Evolutionary conservation across 2,329 filamentous ascomycete genomes (phyloP).

Genomic region (Plectosphaerella plurivora): DNA sequence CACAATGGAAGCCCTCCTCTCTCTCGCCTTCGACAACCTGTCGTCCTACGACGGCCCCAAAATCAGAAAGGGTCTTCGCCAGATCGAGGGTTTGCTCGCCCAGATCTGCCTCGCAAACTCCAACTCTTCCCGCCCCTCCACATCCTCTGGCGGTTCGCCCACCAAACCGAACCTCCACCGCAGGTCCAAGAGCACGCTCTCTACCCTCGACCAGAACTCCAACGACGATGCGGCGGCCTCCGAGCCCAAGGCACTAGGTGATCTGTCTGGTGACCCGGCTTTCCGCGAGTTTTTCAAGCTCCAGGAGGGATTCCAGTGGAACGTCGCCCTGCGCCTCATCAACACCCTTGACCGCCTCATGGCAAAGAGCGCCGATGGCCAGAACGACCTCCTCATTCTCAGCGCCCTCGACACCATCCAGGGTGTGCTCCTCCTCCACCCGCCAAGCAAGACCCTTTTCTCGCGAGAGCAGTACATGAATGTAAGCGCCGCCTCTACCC

Average conservation of each 20-base stretch:
- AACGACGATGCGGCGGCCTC: constrained; percentile 17
- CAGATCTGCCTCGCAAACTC: constrained; percentile 77
- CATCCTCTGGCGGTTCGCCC: neutral
- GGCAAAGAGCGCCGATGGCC: constrained; percentile 74
- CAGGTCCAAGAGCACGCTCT: constrained; percentile 2
- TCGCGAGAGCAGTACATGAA: constrained; percentile 93
- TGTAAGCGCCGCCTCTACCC: constrained; percentile 35
- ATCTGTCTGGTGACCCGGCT: constrained; percentile 76
- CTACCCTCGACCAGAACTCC: constrained; percentile 12
- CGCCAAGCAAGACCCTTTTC: constrained; percentile 83
- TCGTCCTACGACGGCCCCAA: constrained; percentile 87
- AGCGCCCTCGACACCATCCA: constrained; percentile 86
- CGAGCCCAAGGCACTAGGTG: constrained; percentile 57
- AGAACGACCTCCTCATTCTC: constrained; percentile 85
- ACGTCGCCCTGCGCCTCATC: constrained; percentile 82
- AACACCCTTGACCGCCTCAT: constrained; percentile 81
- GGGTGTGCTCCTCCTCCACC: constrained; percentile 82
- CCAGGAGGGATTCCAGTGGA: constrained; percentile 97
- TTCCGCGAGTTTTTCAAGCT: constrained; percentile 95
- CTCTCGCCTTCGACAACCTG: constrained; percentile 92
- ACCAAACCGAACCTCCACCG: constrained; percentile 1
- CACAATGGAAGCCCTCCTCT: constrained; percentile 85
- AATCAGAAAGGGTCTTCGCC: constrained; percentile 87
- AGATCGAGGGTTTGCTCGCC: constrained; percentile 89
- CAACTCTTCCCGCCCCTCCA: constrained; percentile 2